These are phyloP conservation scores for Serendipita sp. DNA, from an alignment of 768 basidiomycete species.

Conservation along the genomic window DNA sequence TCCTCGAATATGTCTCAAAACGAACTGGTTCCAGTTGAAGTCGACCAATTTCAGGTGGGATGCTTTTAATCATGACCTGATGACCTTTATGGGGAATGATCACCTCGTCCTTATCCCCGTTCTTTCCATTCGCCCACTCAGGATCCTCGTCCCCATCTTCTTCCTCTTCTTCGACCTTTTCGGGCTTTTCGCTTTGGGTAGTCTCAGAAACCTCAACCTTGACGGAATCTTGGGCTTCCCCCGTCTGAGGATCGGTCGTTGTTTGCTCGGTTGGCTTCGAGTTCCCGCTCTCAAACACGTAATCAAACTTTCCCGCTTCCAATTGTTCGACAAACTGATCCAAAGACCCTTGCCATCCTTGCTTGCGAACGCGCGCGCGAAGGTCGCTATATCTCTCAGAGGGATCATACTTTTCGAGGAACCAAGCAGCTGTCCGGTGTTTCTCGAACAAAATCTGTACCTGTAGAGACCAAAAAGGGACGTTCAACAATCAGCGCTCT, in stretches of 20 bases:
- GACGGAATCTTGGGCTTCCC: not conserved
- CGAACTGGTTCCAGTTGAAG: conserved; percentile 74
- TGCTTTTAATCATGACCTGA: conserved; percentile 91
- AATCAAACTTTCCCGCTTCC: conserved; percentile 74
- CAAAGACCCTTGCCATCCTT: conserved; percentile 67
- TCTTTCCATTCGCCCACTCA: not conserved
- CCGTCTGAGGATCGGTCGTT: conserved; percentile 19
- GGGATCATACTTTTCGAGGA: conserved; percentile 87
- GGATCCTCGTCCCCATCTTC: not conserved
- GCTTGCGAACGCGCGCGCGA: conserved; percentile 63
- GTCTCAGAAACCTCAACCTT: not conserved
- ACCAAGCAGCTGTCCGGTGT: conserved; percentile 93
- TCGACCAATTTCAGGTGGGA: conserved; percentile 83
- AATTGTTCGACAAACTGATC: conserved; percentile 63
- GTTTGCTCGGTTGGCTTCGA: conserved; percentile 23
- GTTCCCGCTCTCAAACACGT: conserved; percentile 29
- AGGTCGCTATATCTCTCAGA: conserved; percentile 50
- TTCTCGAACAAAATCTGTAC: conserved; percentile 91
- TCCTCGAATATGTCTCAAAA: not conserved
- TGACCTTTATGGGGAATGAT: conserved; percentile 63
- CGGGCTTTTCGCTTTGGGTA: not conserved
- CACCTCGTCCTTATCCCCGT: conserved; percentile 32
- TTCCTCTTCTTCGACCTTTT: not conserved
- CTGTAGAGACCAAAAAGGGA: conserved; percentile 27
- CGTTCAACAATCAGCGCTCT: not conserved